phyloP scores from a whole-genome alignment of 1,284 basidiomycete species.

The Melampsora medusae region DNA sequence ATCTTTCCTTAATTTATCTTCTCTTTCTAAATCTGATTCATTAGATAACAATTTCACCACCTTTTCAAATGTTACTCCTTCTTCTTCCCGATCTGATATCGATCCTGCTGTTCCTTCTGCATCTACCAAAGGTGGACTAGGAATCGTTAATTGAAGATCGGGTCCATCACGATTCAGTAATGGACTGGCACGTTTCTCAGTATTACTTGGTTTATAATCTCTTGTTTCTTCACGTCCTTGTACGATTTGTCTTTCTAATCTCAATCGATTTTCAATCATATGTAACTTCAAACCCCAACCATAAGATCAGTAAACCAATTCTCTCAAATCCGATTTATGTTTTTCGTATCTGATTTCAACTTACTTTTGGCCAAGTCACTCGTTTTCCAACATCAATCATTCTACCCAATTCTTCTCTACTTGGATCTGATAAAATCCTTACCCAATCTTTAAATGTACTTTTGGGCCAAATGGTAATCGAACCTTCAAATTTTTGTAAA shows the following conservation, averaged over 20 bases:
- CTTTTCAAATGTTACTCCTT: not conserved
- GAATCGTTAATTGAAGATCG: no score
- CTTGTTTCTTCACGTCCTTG: conserved; percentile 70
- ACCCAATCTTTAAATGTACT: conserved; percentile 74
- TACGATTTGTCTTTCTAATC: conserved; percentile 76
- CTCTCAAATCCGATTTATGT: not conserved
- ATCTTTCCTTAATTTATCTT: not conserved
- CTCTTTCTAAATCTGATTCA: conserved; percentile 3
- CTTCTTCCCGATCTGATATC: not conserved
- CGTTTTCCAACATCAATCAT: conserved; percentile 81
- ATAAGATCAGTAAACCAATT: no score
- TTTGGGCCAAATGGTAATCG: conserved; percentile 72
- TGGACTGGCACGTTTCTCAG: no score
- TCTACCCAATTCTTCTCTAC: conserved; percentile 65
- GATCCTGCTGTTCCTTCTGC: not conserved
- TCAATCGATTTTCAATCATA: conserved; percentile 80
- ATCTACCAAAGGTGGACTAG: no score
- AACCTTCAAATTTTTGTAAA: conserved; percentile 78
- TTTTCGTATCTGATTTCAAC: conserved; percentile 2
- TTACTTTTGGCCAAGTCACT: conserved; percentile 92
- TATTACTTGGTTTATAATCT: not conserved
- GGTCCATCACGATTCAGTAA: no score
- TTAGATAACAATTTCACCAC: not conserved
- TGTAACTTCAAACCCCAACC: conserved; percentile 63
- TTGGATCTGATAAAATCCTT: conserved; percentile 70